A percentile compares a stretch with the other conserved stretches of the same genome.
phyloP scores from a whole-genome alignment of 139 green algal species.

The Chlorella sp. region DNA sequence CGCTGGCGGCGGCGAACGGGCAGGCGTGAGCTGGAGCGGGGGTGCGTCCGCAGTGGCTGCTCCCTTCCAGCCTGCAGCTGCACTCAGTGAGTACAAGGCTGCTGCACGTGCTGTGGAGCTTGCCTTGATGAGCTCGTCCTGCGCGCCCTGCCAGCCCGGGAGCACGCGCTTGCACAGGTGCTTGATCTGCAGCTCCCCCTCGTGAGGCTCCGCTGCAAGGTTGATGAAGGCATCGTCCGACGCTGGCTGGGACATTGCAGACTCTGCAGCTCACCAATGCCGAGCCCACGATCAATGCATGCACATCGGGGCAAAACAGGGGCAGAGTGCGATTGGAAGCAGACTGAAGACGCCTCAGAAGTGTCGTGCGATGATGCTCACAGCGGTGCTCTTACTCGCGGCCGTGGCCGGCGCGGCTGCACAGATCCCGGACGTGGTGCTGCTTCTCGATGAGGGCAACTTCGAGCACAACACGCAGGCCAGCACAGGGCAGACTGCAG shows the following conservation, averaged over 20 bases:
- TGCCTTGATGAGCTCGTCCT: not conserved
- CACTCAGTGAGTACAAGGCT: no score
- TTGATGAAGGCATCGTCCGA: not conserved
- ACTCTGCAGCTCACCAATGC: no score
- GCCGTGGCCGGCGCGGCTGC: not conserved
- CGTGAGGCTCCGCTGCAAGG: not conserved
- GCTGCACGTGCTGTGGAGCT: no score
- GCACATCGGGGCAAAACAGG: no score
- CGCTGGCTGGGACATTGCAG: not conserved
- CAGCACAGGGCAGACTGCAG: constrained; percentile 29
- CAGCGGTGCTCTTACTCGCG: no score
- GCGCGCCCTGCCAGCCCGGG: constrained; percentile 21
- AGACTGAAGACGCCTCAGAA: no score
- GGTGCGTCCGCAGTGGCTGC: no score
- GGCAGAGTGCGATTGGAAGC: no score
- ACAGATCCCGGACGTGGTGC: constrained; percentile 10
- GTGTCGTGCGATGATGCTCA: no score
- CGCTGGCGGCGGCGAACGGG: not conserved
- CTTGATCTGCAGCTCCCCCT: constrained; percentile 7
- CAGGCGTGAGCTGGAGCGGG: not conserved
- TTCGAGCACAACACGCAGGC: constrained; percentile 45
- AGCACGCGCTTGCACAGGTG: constrained; percentile 32
- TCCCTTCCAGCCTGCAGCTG: no score
- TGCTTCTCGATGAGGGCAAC: constrained; percentile 6
- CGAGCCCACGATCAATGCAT: no score